phyloP scores from a whole-genome alignment of 2,329 filamentous ascomycete species.

The Ceratocystis diversiconidia region DNA sequence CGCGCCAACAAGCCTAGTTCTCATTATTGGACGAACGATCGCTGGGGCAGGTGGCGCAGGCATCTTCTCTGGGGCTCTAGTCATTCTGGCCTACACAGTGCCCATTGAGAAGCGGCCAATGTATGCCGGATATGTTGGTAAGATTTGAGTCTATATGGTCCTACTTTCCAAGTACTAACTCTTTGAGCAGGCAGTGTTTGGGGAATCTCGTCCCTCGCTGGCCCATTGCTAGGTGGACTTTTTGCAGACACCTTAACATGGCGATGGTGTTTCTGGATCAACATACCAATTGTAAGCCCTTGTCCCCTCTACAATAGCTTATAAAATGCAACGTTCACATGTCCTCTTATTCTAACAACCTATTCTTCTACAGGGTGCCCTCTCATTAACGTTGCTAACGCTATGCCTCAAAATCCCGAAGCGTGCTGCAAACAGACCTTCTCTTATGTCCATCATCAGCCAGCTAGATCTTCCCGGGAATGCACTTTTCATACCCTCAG shows the following conservation, averaged over 20 bases:
- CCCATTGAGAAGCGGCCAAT: slow-evolving; percentile 26
- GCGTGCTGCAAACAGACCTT: slow-evolving; percentile 12
- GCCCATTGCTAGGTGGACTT: slow-evolving; percentile 21
- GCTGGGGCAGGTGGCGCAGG: slow-evolving; percentile 31
- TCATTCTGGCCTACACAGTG: slow-evolving; percentile 30
- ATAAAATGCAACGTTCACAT: background rate
- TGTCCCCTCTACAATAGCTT: background rate
- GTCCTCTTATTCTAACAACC: background rate
- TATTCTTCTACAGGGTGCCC: background rate
- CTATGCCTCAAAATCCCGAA: slow-evolving; percentile 13
- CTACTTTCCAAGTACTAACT: slow-evolving; percentile 21
- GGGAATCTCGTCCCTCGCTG: slow-evolving; percentile 27
- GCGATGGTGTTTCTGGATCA: slow-evolving; percentile 26
- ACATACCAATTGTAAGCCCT: slow-evolving; percentile 23
- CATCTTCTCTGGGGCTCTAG: slow-evolving; percentile 32
- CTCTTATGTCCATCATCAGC: slow-evolving; percentile 22
- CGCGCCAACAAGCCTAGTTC: slow-evolving; percentile 24
- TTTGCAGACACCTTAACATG: slow-evolving; percentile 23
- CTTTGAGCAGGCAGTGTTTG: slow-evolving; percentile 25
- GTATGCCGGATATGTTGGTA: slow-evolving; percentile 25
- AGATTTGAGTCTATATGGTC: slow-evolving; percentile 16
- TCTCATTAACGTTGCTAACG: slow-evolving; percentile 11
- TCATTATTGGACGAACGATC: slow-evolving; percentile 27
- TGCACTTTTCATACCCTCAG: slow-evolving; percentile 19
- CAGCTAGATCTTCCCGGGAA: slow-evolving; percentile 23